Percentiles rank a stretch among this genome's conserved stretches.
Conservation (phyloP, 2,329 filamentous ascomycete species). For the Blumeria graminis region DNA sequence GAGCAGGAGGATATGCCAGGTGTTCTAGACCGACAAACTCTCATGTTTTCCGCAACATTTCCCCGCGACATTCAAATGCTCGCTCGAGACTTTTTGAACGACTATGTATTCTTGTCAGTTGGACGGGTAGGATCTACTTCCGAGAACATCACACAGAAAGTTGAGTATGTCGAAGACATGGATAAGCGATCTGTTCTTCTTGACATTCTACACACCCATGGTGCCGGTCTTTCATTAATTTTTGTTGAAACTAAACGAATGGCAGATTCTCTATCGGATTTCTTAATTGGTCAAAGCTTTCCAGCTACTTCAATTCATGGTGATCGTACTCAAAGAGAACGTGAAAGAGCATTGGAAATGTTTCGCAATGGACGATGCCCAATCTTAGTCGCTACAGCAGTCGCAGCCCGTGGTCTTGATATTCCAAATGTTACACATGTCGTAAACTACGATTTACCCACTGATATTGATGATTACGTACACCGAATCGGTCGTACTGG, state of each 20-base stretch:
- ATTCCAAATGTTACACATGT: slow-evolving; percentile 95
- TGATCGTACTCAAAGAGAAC: slow-evolving; percentile 94
- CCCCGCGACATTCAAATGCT: slow-evolving; percentile 98
- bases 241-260: slow-evolving; percentile 99
- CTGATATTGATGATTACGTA: slow-evolving; percentile 95
- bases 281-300: slow-evolving; percentile 96
- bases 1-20: slow-evolving; percentile 94
- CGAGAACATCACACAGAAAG: slow-evolving; percentile 99
- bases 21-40: slow-evolving; percentile 68
- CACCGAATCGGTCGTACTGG: slow-evolving; percentile 99
- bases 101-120: slow-evolving; percentile 97
- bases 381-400: slow-evolving; percentile 88
- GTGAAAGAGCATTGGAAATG: slow-evolving; percentile 91
- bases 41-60: slow-evolving; percentile 99
- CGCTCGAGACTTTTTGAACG: slow-evolving; percentile 92
- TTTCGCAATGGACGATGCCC: slow-evolving; percentile 92
- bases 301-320: slow-evolving; percentile 96
- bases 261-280: slow-evolving; percentile 93
- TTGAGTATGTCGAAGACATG: slow-evolving; percentile 87
- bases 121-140: slow-evolving; percentile 96
- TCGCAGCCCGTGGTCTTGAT: slow-evolving; percentile 56
- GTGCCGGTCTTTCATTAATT: slow-evolving; percentile 72
- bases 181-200: slow-evolving; percentile 97
- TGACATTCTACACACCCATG: slow-evolving; percentile 90
- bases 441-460: slow-evolving; percentile 98